phyloP scores from a whole-genome alignment of 2,329 filamentous ascomycete species.

The Pseudogymnoascus pannorum region DNA sequence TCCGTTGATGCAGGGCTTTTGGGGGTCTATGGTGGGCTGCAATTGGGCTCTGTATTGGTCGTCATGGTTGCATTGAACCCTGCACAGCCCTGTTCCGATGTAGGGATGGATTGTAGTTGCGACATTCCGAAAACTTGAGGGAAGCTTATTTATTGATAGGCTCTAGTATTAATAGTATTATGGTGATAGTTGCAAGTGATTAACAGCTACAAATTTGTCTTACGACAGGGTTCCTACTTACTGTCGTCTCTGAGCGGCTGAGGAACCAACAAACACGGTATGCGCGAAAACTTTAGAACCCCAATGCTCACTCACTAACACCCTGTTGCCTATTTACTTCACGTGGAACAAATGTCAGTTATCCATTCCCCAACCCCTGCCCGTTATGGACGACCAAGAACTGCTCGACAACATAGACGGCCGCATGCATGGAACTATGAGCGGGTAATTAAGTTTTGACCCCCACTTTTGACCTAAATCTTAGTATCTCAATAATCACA shows the following conservation, averaged over 20 bases:
- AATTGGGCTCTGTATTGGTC: not conserved
- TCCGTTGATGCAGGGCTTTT: not conserved
- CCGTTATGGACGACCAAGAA: conserved; percentile 10
- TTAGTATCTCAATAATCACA: too few species aligned
- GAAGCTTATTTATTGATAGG: not conserved
- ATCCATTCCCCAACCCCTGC: not conserved
- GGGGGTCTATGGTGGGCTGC: not conserved
- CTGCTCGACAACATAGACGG: conserved; percentile 21
- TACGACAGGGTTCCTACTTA: too few species aligned
- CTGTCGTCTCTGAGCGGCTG: too few species aligned
- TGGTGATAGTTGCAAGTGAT: not conserved
- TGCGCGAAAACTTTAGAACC: not conserved
- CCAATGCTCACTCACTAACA: not conserved
- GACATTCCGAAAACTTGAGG: not conserved
- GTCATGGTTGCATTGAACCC: not conserved
- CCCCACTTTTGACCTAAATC: too few species aligned
- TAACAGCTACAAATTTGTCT: not conserved
- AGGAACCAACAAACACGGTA: not conserved
- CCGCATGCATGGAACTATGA: conserved; percentile 22
- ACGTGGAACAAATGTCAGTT: not conserved
- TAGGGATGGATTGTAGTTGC: not conserved
- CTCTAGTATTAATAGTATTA: not conserved
- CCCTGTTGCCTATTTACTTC: not conserved
- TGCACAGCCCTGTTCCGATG: not conserved
- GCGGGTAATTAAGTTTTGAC: too few species aligned